Evolutionary conservation across 2,329 filamentous ascomycete genomes (phyloP), one percentile per base, ranked within the genome.

Genomic region (Sporothrix globosa): DNA sequence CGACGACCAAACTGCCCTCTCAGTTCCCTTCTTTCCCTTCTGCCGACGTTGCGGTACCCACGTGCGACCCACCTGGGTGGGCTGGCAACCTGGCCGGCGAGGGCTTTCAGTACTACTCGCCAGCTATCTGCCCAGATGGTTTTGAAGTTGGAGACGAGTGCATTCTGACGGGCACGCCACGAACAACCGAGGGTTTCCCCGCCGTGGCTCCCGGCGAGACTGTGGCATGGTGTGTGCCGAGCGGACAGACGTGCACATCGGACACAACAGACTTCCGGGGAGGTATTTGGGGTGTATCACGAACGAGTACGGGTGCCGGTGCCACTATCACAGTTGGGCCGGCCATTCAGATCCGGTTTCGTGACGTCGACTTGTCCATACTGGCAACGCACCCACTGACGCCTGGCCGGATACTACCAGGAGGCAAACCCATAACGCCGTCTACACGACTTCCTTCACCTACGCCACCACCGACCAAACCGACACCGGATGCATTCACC

Each of bases 31-130:
- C 79, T 76, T 73, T 75, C 24, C 73, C 74, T 0, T 17, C 67
- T 4, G 69, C 73, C 3, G 79, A 19, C n/a, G 78, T 0, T 27
- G 76, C 79, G 1, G 74, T 74, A 4, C 69, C 78, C 48, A 67
- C 69, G 13, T 74, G 73, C 19, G 71, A 73, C 69, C 80, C 79
- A 21, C 80, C 81, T 0, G 71, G 70, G 2, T 83, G 80, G 80
- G 67, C 56, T 0, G 68, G 72, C 56, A 81, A 81, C 72, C 71
- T 82, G 39, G 74, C 75, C 5, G 74, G 74, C 50, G 74, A 76
- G 30, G 81, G 80, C 14, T 82, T 82, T 69, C 74, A 76, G 56
- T 80, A 79, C 73, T 82, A 81, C 73, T 81, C 80, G n/a, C 80
- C 80, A 0, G 80, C 80, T 34, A 78, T 81, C 67, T 82, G 80